phyloP scores from a whole-genome alignment of 208 protist genomes.

The Strigomonas galati region DNA sequence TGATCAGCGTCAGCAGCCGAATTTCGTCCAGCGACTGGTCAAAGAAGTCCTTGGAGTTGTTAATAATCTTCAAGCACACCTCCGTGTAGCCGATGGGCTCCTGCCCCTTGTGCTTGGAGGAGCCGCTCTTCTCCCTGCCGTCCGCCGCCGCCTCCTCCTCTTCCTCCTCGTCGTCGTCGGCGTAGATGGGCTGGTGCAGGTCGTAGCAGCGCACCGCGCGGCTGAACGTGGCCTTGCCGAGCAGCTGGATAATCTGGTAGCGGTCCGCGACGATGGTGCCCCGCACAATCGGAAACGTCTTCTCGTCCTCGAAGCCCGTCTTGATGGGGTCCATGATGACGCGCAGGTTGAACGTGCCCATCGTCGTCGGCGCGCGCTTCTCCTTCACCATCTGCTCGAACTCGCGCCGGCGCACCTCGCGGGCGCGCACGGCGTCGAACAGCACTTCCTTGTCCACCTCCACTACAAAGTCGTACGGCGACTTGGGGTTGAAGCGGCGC shows the following conservation, averaged over 20 bases:
- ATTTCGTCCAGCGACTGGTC: constrained; percentile 97
- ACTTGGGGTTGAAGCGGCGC: constrained; percentile 46
- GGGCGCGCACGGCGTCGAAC: constrained; percentile 72
- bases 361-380: constrained; percentile 59
- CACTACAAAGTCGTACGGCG: constrained; percentile 86
- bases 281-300: constrained; percentile 89
- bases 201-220: constrained; percentile 94
- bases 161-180: constrained; percentile 45
- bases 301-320: constrained; percentile 93
- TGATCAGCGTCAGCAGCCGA: constrained; percentile 93
- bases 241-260: constrained; percentile 93
- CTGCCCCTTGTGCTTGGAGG: constrained; percentile 6
- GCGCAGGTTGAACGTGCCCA: constrained; percentile 88
- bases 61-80: constrained; percentile 97
- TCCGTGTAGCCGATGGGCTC: constrained; percentile 62
- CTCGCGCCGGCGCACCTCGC: constrained; percentile 58
- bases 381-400: constrained; percentile 71
- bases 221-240: constrained; percentile 95
- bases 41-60: constrained; percentile 98
- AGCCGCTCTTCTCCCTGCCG: constrained; percentile 12
- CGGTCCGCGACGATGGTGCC: constrained; percentile 89
- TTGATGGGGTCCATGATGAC: constrained; percentile 90
- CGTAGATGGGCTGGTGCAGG: constrained; percentile 80
- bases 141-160: constrained; percentile 1
- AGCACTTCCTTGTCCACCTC: constrained; percentile 71